Percentiles rank a stretch among this genome's conserved stretches.
Evolutionary conservation across 441 rosid species (phyloP).

Genomic region (Gossypium schwendimanii): DNA sequence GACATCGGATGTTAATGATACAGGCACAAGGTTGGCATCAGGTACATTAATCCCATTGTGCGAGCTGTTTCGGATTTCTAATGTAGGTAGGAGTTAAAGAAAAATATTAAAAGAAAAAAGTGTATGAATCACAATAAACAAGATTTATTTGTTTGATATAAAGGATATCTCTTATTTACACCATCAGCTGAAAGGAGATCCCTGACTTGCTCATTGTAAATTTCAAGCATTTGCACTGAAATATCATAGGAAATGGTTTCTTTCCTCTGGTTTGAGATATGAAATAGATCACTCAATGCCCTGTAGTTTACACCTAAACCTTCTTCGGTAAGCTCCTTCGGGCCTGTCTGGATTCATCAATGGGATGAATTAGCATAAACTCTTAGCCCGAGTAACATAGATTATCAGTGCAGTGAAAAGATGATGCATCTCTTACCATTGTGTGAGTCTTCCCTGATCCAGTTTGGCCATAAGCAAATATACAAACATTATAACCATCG

Average conservation of each 20-base stretch:
- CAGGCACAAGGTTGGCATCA: constrained; percentile 59
- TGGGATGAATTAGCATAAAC: background rate
- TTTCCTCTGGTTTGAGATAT: constrained; percentile 43
- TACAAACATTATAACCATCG: constrained; percentile 73
- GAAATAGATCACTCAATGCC: constrained; percentile 55
- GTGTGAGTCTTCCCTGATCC: constrained; percentile 68
- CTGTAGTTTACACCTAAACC: constrained; percentile 63
- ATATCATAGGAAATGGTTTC: constrained; percentile 45
- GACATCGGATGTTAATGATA: constrained; percentile 56
- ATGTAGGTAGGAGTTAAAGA: constrained; percentile 34
- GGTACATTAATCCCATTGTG: constrained; percentile 69
- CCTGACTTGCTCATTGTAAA: constrained; percentile 66
- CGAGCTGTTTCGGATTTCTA: constrained; percentile 66
- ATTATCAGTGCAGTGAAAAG: background rate
- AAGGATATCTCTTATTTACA: constrained; percentile 50
- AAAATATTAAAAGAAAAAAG: constrained; percentile 5
- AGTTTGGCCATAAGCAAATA: constrained; percentile 77
- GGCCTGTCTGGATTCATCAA: constrained; percentile 46
- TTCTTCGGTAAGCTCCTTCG: constrained; percentile 57
- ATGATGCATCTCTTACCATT: constrained; percentile 41
- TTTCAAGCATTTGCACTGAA: constrained; percentile 65
- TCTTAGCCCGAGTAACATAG: background rate
- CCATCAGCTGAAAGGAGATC: constrained; percentile 59
- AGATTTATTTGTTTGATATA: background rate
- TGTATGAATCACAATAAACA: background rate